phyloP scores from a whole-genome alignment of 2,329 filamentous ascomycete species.

The Sarocladiaceae sp. region DNA sequence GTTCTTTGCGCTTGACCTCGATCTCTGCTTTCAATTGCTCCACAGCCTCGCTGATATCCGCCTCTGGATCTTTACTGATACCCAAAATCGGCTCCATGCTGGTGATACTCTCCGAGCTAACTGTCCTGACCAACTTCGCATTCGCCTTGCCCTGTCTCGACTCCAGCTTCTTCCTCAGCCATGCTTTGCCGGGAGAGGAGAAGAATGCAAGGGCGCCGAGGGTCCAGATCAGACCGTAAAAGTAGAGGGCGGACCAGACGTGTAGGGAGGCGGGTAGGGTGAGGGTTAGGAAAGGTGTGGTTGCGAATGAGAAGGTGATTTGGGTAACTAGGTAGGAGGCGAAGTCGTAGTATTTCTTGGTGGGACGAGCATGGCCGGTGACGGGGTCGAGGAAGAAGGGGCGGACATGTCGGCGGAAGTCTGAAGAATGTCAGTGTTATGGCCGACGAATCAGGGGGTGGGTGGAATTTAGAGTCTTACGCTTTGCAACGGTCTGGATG shows the following conservation, averaged over 20 bases:
- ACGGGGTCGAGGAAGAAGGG: conserved; percentile 87
- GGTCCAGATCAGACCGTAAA: conserved; percentile 73
- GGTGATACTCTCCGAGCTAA: conserved; percentile 54
- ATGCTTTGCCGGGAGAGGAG: conserved; percentile 67
- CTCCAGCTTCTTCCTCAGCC: conserved; percentile 55
- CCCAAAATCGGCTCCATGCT: conserved; percentile 65
- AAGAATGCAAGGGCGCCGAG: conserved; percentile 68
- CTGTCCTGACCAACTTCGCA: conserved; percentile 41
- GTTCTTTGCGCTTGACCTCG: conserved; percentile 59
- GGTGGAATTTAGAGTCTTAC: too few species aligned
- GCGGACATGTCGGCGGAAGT: conserved; percentile 82
- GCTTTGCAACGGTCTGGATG: conserved; percentile 89
- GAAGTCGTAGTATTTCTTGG: conserved; percentile 85
- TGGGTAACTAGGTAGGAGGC: conserved; percentile 74
- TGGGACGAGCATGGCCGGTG: conserved; percentile 59
- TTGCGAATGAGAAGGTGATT: conserved; percentile 76
- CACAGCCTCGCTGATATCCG: conserved; percentile 74
- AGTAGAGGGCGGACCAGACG: conserved; percentile 85
- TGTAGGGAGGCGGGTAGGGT: conserved; percentile 64
- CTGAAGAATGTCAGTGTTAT: conserved; percentile 37
- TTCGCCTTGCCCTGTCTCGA: conserved; percentile 46
- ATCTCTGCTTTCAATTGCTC: conserved; percentile 71
- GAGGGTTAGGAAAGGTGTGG: conserved; percentile 81
- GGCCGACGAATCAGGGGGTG: not conserved
- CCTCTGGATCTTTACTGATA: conserved; percentile 69